A percentile compares a stretch with the other conserved stretches of the same genome.
These are phyloP conservation scores for Spironucleus salmonicida DNA, from an alignment of 208 protist species.

Conservation along the genomic window DNA sequence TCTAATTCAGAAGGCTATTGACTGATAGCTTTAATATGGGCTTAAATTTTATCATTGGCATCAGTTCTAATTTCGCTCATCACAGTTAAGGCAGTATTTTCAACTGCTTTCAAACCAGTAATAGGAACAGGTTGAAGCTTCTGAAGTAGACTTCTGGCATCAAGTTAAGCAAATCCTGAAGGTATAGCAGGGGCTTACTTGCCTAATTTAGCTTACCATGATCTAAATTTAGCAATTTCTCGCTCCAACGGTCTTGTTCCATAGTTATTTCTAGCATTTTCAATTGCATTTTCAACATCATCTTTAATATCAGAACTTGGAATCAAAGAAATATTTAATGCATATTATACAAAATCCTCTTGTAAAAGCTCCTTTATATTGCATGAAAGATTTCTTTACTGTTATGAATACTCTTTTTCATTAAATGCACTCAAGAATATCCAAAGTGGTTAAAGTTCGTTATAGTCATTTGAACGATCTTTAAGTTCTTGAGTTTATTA, in stretches of 20 bases:
- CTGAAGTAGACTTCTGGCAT: slow-evolving; percentile 5
- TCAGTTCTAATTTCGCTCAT: background rate
- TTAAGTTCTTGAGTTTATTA: background rate
- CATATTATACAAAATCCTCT: background rate
- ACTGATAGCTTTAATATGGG: background rate
- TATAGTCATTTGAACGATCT: background rate
- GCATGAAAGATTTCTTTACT: background rate
- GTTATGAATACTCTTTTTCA: background rate
- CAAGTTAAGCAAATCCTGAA: slow-evolving; percentile 16
- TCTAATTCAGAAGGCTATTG: background rate
- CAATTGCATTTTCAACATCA: background rate
- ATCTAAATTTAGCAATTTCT: slow-evolving; percentile 7
- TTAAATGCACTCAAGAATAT: background rate
- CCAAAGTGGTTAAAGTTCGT: background rate
- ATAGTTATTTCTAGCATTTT: slow-evolving; percentile 1
- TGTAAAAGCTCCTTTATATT: background rate
- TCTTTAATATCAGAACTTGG: background rate
- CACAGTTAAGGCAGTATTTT: background rate
- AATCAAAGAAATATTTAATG: background rate
- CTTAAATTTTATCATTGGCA: background rate
- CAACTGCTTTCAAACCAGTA: background rate
- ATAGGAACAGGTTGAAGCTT: slow-evolving; percentile 1
- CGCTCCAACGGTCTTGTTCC: slow-evolving; percentile 4
- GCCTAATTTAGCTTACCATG: background rate
- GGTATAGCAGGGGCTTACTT: background rate